Evolutionary conservation across 1,284 basidiomycete species (phyloP), one percentile per base, ranked within the genome.

Genomic region (Erythrobasidium hasegawianum): DNA sequence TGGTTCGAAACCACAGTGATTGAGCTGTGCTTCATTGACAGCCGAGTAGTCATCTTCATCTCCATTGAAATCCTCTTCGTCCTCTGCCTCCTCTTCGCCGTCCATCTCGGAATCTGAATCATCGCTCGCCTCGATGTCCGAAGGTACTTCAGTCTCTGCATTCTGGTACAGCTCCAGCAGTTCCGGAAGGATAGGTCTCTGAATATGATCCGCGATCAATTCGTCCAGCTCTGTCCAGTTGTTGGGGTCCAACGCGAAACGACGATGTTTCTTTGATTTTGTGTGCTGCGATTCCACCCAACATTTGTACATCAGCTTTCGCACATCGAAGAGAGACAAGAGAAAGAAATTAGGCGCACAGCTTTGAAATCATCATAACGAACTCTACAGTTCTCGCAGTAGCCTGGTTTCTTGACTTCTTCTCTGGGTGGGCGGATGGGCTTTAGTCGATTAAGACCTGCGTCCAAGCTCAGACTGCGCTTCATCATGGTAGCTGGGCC

Each of bases 321-420:
- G n/a, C n/a, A n/a, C n/a, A n/a, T n/a, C n/a, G n/a, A n/a, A n/a
- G n/a, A n/a, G n/a, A n/a, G n/a, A n/a, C n/a, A n/a, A n/a, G n/a
- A n/a, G n/a, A n/a, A n/a, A n/a, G n/a, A n/a, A n/a, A n/a, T n/a
- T n/a, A n/a, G n/a, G n/a, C 86, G 75, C 72, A 95, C 93, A 71
- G 82, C 78, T 69, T 86, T 85, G 73, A 98, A 95, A 78, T 97
- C 88, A 0, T 88, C 86, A 75, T 94, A 99, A 76, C 92, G 90
- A 62, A 84, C 75, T 22, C 95, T 84, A 78, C 96, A 99, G 77
- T 94, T 96, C 76, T 99, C 96, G 78, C 96, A 99, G 78, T 97
- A 98, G 10, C 96, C 96, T 5, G 94, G 90, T 77, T 91, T 97
- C 74, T 83, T 87, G 59, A 84, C 87, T 79, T 91, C 90, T 66